Conservation (phyloP, 2,329 filamentous ascomycete species). For the Tolypocladium ovalisporum region DNA sequence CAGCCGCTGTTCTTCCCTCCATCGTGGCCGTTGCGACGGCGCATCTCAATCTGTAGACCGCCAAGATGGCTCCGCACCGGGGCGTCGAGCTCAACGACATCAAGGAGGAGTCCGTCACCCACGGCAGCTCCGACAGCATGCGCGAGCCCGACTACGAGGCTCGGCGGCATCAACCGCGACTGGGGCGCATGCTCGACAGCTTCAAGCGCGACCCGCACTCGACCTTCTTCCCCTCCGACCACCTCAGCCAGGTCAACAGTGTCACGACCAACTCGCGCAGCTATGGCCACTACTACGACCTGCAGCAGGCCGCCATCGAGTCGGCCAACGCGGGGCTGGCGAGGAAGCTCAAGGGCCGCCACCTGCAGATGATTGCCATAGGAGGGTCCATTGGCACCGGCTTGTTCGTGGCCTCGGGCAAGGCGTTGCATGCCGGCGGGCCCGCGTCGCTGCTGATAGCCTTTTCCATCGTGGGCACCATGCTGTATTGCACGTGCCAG, state of each 20-base stretch:
- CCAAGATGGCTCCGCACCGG: constrained; percentile 24
- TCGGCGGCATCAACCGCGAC: constrained; percentile 16
- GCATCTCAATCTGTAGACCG: neutral
- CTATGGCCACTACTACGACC: constrained; percentile 40
- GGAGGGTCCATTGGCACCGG: constrained; percentile 87
- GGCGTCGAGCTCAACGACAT: constrained; percentile 47
- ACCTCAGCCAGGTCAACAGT: constrained; percentile 24
- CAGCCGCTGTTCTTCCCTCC: neutral
- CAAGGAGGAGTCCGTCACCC: constrained; percentile 44
- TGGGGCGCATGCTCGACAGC: constrained; percentile 42
- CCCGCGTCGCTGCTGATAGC: constrained; percentile 69
- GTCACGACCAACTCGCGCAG: neutral
- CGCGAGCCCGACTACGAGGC: constrained; percentile 36
- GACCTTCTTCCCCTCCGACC: constrained; percentile 34
- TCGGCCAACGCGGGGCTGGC: constrained; percentile 68
- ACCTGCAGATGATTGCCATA: constrained; percentile 97
- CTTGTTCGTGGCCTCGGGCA: constrained; percentile 75
- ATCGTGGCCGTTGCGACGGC: neutral
- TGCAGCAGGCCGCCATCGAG: constrained; percentile 52
- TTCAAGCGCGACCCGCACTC: constrained; percentile 51
- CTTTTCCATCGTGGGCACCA: constrained; percentile 69
- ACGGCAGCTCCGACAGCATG: constrained; percentile 40
- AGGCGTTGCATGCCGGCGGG: constrained; percentile 59
- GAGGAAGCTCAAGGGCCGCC: constrained; percentile 68
- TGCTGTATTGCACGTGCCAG: constrained; percentile 89